Conservation (phyloP, 257 asterid genomes). For the Paraleonurus japonicus region DNA sequence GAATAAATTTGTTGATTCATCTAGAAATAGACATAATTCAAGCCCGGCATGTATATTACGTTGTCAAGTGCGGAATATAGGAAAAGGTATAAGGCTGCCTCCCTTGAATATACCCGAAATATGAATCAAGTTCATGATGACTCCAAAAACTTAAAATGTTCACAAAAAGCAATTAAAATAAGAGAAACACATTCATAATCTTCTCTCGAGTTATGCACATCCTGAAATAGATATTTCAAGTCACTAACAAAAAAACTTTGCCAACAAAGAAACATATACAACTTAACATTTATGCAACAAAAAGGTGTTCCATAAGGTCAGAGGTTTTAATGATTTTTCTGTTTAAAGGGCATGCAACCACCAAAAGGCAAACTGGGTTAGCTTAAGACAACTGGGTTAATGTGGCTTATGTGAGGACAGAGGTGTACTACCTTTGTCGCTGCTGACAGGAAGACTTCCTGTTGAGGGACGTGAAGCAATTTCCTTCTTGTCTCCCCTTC, state of each 20-base stretch:
- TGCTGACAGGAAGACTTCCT: slow-evolving; percentile 56
- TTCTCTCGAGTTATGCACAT: not conserved
- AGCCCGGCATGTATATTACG: too few relatives aligned
- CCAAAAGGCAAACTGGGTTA: not conserved
- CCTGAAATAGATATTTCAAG: not conserved
- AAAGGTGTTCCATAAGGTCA: not conserved
- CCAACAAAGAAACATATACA: not conserved
- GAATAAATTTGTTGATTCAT: slow-evolving; percentile 10
- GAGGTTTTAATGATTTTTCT: not conserved
- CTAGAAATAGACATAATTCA: not conserved
- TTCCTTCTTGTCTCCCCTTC: slow-evolving; percentile 71
- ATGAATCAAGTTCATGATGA: slow-evolving; percentile 7
- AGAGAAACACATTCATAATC: not conserved
- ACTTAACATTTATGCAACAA: slow-evolving; percentile 10
- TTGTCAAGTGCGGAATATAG: not conserved
- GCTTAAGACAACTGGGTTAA: not conserved
- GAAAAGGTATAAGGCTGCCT: not conserved
- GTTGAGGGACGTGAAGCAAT: slow-evolving; percentile 63
- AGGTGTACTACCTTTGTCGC: slow-evolving; percentile 46
- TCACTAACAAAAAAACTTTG: not conserved
- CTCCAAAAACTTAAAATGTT: not conserved
- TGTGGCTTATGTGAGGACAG: slow-evolving; percentile 8
- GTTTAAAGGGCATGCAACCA: not conserved
- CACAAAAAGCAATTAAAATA: slow-evolving; percentile 10
- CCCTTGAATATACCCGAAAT: slow-evolving; percentile 9